phyloP scores from a whole-genome alignment of 768 basidiomycete genomes.

The Porphyrellus cyaneotinctus region DNA sequence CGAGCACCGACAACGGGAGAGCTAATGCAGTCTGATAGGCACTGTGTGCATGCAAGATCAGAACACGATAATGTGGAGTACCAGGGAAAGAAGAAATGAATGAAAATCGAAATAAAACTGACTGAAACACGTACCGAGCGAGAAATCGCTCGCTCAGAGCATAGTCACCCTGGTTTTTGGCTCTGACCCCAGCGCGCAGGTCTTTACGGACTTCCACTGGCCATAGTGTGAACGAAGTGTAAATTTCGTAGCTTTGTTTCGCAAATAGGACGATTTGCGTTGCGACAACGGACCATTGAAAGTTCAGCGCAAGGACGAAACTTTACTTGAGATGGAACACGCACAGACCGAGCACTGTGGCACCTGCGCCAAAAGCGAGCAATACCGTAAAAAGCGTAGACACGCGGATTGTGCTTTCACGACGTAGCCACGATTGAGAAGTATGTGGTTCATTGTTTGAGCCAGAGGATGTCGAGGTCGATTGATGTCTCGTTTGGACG shows the following conservation, averaged over 20 bases:
- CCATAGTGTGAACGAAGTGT: slow-evolving; percentile 59
- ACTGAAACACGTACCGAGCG: slow-evolving; percentile 39
- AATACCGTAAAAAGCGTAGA: slow-evolving; percentile 39
- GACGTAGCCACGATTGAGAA: slow-evolving; percentile 5
- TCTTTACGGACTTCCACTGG: slow-evolving; percentile 59
- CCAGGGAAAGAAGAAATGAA: not conserved
- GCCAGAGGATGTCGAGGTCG: not conserved
- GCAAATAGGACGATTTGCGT: not conserved
- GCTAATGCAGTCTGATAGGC: slow-evolving; percentile 53
- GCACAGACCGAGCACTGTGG: slow-evolving; percentile 44
- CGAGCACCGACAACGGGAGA: slow-evolving; percentile 36
- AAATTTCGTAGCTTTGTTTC: slow-evolving; percentile 49
- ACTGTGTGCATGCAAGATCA: slow-evolving; percentile 26
- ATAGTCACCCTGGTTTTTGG: slow-evolving; percentile 55
- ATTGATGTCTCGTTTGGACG: slow-evolving; percentile 9
- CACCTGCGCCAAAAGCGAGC: slow-evolving; percentile 35
- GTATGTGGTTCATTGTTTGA: not conserved
- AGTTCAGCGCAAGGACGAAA: not conserved
- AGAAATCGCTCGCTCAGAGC: slow-evolving; percentile 50
- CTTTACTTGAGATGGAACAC: slow-evolving; percentile 13
- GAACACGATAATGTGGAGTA: not conserved
- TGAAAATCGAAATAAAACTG: not conserved
- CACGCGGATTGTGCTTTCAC: slow-evolving; percentile 27
- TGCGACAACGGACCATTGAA: not conserved
- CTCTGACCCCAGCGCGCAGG: slow-evolving; percentile 60